Percentiles rank a stretch among this genome's conserved stretches.
These are phyloP conservation scores for Cyclotella choctawhatcheeana DNA, from an alignment of 108 stramenopile genomes.

Conservation along the genomic window DNA sequence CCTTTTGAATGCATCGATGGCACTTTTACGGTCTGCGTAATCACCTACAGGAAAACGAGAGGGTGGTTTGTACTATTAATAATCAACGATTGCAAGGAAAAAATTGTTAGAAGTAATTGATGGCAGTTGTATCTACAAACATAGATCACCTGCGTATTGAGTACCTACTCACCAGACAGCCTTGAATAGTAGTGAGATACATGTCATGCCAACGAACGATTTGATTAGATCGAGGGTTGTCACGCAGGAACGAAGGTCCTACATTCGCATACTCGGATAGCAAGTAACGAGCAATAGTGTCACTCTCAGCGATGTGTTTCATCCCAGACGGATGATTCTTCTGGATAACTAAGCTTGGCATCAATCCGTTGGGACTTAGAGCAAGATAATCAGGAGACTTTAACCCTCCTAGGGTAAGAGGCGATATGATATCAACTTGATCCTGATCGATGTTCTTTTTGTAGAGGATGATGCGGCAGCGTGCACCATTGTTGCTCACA, in stretches of 20 bases:
- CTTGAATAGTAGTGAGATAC: slow-evolving; percentile 93
- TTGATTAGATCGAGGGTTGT: slow-evolving; percentile 79
- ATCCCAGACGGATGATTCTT: slow-evolving; percentile 25
- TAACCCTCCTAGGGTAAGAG: slow-evolving; percentile 81
- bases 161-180: slow-evolving; percentile 53
- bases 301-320: slow-evolving; percentile 68
- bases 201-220: slow-evolving; percentile 93
- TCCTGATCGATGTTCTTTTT: slow-evolving; percentile 72
- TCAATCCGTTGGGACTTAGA: slow-evolving; percentile 91
- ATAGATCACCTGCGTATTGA: background rate
- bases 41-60: slow-evolving; percentile 79
- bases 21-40: slow-evolving; percentile 81
- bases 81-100: background rate
- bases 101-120: background rate
- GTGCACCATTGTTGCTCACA: slow-evolving; percentile 93
- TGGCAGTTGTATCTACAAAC: background rate
- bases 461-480: slow-evolving; percentile 85
- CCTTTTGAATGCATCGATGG: slow-evolving; percentile 72
- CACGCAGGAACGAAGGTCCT: slow-evolving; percentile 87
- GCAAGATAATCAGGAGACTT: slow-evolving; percentile 81
- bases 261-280: slow-evolving; percentile 61
- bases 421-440: slow-evolving; percentile 73
- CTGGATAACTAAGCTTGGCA: slow-evolving; percentile 68
- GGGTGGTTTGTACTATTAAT: slow-evolving; percentile 69
- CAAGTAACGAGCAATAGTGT: slow-evolving; percentile 90